Evolutionary conservation across 805 yeast genomes (phyloP).

Genomic region (Yarrowia keelungensis): DNA sequence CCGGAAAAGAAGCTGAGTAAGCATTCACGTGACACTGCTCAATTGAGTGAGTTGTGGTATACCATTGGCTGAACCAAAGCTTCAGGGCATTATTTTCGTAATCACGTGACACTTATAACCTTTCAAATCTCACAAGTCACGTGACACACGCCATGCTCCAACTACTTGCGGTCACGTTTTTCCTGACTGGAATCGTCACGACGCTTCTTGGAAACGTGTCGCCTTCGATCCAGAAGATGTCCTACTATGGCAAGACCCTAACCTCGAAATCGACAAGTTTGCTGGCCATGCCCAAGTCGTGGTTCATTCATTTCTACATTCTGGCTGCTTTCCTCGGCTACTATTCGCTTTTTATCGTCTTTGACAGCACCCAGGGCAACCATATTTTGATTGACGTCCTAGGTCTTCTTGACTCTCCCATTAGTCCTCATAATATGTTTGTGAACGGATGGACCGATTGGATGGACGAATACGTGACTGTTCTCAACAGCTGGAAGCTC

Average conservation of each 20-base stretch:
- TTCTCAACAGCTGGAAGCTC: neutral
- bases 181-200: slow-evolving; percentile 7
- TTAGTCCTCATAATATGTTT: slow-evolving; percentile 9
- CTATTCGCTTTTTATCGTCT: slow-evolving; percentile 5
- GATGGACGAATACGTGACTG: neutral
- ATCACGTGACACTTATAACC: neutral
- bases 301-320: slow-evolving; percentile 35
- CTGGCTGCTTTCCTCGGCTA: slow-evolving; percentile 26
- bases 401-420: slow-evolving; percentile 8
- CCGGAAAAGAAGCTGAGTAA: neutral
- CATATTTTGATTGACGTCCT: slow-evolving; percentile 9
- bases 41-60: too few species aligned
- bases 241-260: slow-evolving; percentile 25
- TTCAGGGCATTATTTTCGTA: too few species aligned
- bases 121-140: too few species aligned
- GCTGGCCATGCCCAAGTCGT: slow-evolving; percentile 4
- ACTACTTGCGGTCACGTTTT: slow-evolving; percentile 10
- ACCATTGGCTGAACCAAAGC: too few species aligned
- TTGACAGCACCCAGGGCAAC: neutral
- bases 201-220: slow-evolving; percentile 19
- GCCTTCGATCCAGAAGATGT: neutral
- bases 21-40: neutral
- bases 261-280: neutral
- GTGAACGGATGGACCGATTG: slow-evolving; percentile 1
- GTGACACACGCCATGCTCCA: slow-evolving; percentile 1